Conservation (phyloP, 2,329 filamentous ascomycete genomes). For the Calonectria ilicicola region DNA sequence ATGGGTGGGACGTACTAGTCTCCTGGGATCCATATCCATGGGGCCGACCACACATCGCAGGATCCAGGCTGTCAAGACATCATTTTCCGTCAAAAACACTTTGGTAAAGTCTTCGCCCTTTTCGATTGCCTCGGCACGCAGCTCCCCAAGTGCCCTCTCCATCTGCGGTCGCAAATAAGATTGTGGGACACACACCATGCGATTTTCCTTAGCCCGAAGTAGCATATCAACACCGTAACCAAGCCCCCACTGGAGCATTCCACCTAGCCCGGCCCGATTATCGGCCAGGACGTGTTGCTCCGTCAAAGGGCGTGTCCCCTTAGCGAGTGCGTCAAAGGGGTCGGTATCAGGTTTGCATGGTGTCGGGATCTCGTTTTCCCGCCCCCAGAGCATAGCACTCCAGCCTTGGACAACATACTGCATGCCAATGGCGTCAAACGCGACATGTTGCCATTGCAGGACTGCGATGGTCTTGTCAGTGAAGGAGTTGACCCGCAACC, state of each 20-base stretch:
- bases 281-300: slow-evolving; percentile 18
- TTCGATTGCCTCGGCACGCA: not conserved
- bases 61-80: slow-evolving; percentile 23
- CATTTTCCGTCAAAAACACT: slow-evolving; percentile 27
- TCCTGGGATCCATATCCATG: slow-evolving; percentile 10
- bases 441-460: slow-evolving; percentile 20
- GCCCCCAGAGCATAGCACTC: slow-evolving; percentile 17
- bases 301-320: slow-evolving; percentile 12
- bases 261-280: not conserved
- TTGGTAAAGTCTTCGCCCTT: not conserved
- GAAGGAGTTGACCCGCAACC: slow-evolving; percentile 24
- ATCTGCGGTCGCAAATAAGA: slow-evolving; percentile 16
- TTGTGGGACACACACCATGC: slow-evolving; percentile 26
- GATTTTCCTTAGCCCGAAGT: slow-evolving; percentile 14
- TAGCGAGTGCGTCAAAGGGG: slow-evolving; percentile 20
- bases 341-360: slow-evolving; percentile 12
- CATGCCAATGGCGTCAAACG: slow-evolving; percentile 16
- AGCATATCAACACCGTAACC: slow-evolving; percentile 20
- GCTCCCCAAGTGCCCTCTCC: not conserved
- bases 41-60: slow-evolving; percentile 15
- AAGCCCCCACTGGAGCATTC: slow-evolving; percentile 16
- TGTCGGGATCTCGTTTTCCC: slow-evolving; percentile 11
- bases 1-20: not conserved
- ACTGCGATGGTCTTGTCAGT: slow-evolving; percentile 18
- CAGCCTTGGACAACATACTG: slow-evolving; percentile 19